These are phyloP conservation scores for Pichia gijzeniarum DNA, from an alignment of 805 yeast species.

Conservation along the genomic window DNA sequence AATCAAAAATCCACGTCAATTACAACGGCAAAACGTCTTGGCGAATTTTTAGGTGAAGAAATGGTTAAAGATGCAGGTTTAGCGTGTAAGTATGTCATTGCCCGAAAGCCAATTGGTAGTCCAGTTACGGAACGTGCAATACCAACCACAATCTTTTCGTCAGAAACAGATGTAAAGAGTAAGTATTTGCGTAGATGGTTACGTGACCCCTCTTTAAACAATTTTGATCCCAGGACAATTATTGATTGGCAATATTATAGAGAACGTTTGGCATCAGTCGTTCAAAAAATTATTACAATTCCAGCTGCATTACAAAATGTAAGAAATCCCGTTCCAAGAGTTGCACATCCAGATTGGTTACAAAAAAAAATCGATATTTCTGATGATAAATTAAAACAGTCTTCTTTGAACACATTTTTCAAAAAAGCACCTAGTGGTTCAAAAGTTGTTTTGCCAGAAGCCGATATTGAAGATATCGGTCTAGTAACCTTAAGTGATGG, in stretches of 20 bases:
- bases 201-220: constrained; percentile 64
- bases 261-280: constrained; percentile 85
- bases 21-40: constrained; percentile 88
- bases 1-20: constrained; percentile 90
- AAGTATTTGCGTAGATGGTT: constrained; percentile 82
- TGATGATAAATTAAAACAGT: constrained; percentile 68
- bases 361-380: constrained; percentile 51
- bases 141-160: constrained; percentile 92
- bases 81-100: constrained; percentile 89
- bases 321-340: constrained; percentile 89
- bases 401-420: constrained; percentile 55
- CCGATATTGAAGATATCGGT: constrained; percentile 57
- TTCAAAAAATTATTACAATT: constrained; percentile 90
- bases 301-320: constrained; percentile 95
- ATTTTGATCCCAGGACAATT: constrained; percentile 81
- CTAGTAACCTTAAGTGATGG: constrained; percentile 24
- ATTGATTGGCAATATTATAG: constrained; percentile 92
- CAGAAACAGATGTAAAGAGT: constrained; percentile 65
- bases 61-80: constrained; percentile 96
- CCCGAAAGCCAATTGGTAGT: constrained; percentile 72
- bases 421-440: constrained; percentile 33
- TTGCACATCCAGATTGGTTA: constrained; percentile 93
- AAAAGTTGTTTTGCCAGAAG: constrained; percentile 29
- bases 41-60: constrained; percentile 91
- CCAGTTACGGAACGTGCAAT: constrained; percentile 96